Evolutionary conservation across 441 rosid species (phyloP).

Genomic region (Isatis lusitanica): DNA sequence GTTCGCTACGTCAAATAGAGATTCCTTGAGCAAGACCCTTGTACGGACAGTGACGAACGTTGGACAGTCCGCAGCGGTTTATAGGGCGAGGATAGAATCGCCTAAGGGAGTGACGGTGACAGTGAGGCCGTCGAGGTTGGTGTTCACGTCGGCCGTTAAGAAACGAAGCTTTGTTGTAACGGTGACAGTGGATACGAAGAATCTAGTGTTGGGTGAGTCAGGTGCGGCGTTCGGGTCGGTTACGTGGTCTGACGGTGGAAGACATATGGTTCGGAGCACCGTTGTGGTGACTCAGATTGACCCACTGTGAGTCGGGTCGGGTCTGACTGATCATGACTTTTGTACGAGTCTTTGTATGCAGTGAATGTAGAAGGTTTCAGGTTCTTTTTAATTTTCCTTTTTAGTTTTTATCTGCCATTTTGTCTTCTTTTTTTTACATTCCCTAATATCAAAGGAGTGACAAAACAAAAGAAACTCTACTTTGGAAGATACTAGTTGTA

Average conservation of each 20-base stretch:
- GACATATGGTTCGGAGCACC: conserved; percentile 72
- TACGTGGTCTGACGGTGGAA: conserved; percentile 73
- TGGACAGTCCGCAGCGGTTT: conserved; percentile 47
- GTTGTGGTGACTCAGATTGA: conserved; percentile 62
- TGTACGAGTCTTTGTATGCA: too few species aligned
- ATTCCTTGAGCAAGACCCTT: conserved; percentile 44
- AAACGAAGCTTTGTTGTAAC: conserved; percentile 60
- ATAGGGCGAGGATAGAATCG: conserved; percentile 47
- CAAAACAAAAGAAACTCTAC: too few species aligned
- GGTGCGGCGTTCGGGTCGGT: conserved; percentile 74
- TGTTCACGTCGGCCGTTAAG: conserved; percentile 49
- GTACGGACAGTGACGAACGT: conserved; percentile 71
- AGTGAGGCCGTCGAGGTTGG: conserved; percentile 59
- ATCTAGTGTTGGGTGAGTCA: conserved; percentile 50
- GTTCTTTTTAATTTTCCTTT: too few species aligned
- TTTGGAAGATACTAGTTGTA: too few species aligned
- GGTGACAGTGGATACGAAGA: conserved; percentile 49
- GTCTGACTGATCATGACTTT: conserved; percentile 34
- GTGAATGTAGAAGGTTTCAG: too few species aligned
- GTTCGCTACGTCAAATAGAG: conserved; percentile 46
- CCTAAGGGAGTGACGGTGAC: conserved; percentile 63
- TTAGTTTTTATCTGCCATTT: too few species aligned
- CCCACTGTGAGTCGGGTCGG: conserved; percentile 44
- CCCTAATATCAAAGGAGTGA: too few species aligned
- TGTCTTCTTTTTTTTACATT: too few species aligned